A percentile compares a stretch with the other conserved stretches of the same genome.
Conservation (phyloP, 306 rosid species). For the Lagenaria siceraria region DNA sequence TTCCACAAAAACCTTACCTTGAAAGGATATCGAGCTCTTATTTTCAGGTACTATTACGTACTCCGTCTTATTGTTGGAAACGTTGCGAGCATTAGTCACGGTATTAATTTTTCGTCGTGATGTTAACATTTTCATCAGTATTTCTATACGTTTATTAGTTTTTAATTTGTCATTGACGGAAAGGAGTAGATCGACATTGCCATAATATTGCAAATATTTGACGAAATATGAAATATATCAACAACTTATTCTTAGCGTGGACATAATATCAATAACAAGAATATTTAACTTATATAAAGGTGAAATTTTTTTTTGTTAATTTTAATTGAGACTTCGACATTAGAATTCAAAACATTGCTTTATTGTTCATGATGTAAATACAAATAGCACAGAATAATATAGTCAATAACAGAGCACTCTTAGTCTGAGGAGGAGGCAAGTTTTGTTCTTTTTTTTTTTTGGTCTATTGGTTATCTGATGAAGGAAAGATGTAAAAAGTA, state of each 20-base stretch:
- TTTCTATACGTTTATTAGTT: background rate
- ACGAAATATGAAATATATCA: too few species aligned
- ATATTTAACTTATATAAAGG: background rate
- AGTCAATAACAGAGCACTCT: background rate
- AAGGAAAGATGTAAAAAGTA: background rate
- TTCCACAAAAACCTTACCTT: conserved; percentile 75
- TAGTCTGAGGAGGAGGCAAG: background rate
- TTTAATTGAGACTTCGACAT: background rate
- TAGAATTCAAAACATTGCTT: background rate
- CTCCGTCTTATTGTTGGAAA: background rate
- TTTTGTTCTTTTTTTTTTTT: background rate
- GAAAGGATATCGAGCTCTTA: conserved; percentile 68
- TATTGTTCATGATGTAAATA: background rate
- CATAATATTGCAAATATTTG: background rate
- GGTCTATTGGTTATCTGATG: background rate
- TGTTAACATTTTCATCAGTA: background rate
- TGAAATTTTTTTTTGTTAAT: background rate
- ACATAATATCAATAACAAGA: background rate
- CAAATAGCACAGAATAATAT: background rate
- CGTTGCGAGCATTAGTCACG: background rate
- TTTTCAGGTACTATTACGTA: conserved; percentile 44
- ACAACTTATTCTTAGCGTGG: background rate
- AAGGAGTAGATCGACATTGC: background rate
- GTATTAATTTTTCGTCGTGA: background rate
- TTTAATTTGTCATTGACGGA: background rate